phyloP scores from a whole-genome alignment of 352 stramenopile genomes.

The Globisporangium middletonii region DNA sequence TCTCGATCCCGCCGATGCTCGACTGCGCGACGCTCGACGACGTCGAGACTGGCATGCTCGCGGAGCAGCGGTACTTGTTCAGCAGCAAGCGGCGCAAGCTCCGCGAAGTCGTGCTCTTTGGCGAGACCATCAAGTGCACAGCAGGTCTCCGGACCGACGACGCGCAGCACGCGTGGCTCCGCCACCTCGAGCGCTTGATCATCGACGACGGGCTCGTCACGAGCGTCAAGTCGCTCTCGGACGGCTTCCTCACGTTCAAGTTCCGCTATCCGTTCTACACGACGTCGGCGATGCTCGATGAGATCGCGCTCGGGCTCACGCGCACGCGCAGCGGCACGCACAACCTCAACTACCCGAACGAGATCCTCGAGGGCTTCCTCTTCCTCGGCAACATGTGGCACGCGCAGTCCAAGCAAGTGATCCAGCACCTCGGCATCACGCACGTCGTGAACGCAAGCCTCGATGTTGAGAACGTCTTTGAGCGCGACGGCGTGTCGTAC shows the following conservation, averaged over 20 bases:
- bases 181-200: slow-evolving; percentile 56
- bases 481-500: slow-evolving; percentile 61
- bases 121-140: slow-evolving; percentile 46
- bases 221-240: slow-evolving; percentile 63
- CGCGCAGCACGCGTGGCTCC: slow-evolving; percentile 34
- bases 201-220: slow-evolving; percentile 71
- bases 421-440: slow-evolving; percentile 77
- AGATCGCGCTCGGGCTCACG: slow-evolving; percentile 47
- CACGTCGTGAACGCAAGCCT: slow-evolving; percentile 82
- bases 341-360: slow-evolving; percentile 86
- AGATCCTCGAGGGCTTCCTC: slow-evolving; percentile 82
- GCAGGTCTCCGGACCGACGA: slow-evolving; percentile 6
- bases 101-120: slow-evolving; percentile 76
- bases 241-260: slow-evolving; percentile 84
- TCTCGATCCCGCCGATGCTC: slow-evolving; percentile 60
- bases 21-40: slow-evolving; percentile 39
- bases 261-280: slow-evolving; percentile 86
- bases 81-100: slow-evolving; percentile 70
- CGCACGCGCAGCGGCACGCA: slow-evolving; percentile 80
- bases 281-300: slow-evolving; percentile 53
- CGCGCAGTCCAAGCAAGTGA: slow-evolving; percentile 66
- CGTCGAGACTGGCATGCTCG: slow-evolving; percentile 42
- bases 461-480: slow-evolving; percentile 74
- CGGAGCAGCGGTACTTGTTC: slow-evolving; percentile 70
- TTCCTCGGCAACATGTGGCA: slow-evolving; percentile 89